Evolutionary conservation across 805 yeast genomes (phyloP).

Genomic region (Kluyveromyces dobzhanskii): DNA sequence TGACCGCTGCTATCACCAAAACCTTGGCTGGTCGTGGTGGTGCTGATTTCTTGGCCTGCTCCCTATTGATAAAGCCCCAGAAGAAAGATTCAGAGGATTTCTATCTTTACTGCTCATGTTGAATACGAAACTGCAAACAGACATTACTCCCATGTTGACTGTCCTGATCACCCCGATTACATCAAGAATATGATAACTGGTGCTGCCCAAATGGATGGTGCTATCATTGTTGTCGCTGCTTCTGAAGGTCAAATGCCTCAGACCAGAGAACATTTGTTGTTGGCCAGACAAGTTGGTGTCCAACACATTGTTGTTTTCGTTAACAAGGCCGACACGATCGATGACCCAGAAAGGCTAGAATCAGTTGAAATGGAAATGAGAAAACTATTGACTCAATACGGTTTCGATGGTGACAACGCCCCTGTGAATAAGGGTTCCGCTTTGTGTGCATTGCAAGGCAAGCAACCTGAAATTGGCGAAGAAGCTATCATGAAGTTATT

Average conservation of each 20-base stretch:
- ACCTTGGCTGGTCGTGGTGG: constrained; percentile 82
- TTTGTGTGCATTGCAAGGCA: constrained; percentile 86
- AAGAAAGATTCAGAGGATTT: constrained; percentile 99
- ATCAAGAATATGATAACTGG: constrained; percentile 99
- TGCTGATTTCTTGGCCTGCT: constrained; percentile 88
- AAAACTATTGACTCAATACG: constrained; percentile 82
- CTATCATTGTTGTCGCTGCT: constrained; percentile 98
- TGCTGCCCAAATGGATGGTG: constrained; percentile 99
- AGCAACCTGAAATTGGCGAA: constrained; percentile 84
- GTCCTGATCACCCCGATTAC: constrained; percentile 98
- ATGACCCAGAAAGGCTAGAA: constrained; percentile 98
- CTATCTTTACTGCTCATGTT: constrained; percentile 95
- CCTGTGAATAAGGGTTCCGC: constrained; percentile 99
- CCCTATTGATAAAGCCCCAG: constrained; percentile 96
- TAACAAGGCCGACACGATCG: constrained; percentile 95
- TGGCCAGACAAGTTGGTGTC: constrained; percentile 99
- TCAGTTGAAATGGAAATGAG: constrained; percentile 99
- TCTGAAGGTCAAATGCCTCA: constrained; percentile 99
- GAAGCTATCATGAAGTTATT: constrained; percentile 75
- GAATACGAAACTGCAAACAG: constrained; percentile 93
- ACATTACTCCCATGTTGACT: constrained; percentile 96
- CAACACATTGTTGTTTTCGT: constrained; percentile 95
- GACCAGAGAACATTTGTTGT: constrained; percentile 95
- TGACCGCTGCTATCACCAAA: constrained; percentile 98
- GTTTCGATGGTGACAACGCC: constrained; percentile 96